Evolutionary conservation across 192 early-diverging fungal genomes (phyloP).

Genomic region (Backusella tarrabulga): DNA sequence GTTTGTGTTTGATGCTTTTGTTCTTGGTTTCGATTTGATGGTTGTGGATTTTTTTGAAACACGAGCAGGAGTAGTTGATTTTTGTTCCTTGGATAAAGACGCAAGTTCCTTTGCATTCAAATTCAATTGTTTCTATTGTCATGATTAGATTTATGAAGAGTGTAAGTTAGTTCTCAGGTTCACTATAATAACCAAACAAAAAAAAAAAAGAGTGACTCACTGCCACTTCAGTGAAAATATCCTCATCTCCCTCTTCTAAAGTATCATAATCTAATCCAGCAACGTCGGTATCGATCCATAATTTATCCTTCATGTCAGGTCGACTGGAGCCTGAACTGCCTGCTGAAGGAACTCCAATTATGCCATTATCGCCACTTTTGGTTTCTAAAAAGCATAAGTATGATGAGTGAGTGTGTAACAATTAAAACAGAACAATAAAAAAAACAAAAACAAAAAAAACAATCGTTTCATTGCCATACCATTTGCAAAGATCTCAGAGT

Average conservation of each 20-base stretch:
- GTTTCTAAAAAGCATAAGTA: background rate
- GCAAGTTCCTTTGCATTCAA: conserved; percentile 7
- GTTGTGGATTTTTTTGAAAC: conserved; percentile 11
- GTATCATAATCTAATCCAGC: background rate
- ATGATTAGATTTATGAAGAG: background rate
- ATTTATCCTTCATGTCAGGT: background rate
- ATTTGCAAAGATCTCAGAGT: background rate
- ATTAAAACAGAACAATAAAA: background rate
- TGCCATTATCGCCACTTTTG: background rate
- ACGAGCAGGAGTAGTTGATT: background rate
- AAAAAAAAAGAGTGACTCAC: background rate
- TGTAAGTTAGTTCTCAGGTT: background rate
- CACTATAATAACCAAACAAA: background rate
- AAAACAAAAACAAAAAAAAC: background rate
- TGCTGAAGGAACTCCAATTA: background rate
- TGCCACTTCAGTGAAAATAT: conserved; percentile 7
- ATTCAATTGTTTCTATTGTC: conserved; percentile 6
- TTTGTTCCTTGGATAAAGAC: background rate
- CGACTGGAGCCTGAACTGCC: background rate
- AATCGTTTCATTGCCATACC: background rate
- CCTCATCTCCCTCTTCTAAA: background rate
- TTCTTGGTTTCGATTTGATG: background rate
- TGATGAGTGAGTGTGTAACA: background rate
- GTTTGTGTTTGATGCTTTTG: background rate
- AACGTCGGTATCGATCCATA: conserved; percentile 9